Conservation (phyloP, 2,329 filamentous ascomycete species). For the Phaeosphaeriaceae sp. region DNA sequence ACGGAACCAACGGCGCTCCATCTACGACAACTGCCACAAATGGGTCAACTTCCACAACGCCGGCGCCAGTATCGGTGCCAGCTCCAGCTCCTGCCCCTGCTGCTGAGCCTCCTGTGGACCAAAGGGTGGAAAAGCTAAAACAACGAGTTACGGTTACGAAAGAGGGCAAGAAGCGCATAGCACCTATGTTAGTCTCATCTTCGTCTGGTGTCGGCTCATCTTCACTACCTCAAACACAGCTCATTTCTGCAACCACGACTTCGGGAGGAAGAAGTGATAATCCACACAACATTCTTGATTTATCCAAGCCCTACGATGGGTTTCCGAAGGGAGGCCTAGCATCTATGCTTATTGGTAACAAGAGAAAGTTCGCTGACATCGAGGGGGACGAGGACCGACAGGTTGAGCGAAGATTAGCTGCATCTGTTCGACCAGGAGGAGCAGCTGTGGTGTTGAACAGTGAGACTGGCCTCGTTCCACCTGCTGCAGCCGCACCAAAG, state of each 20-base stretch:
- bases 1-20: conserved; percentile 60
- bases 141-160: conserved; percentile 93
- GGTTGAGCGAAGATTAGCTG: conserved; percentile 64
- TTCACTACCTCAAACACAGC: conserved; percentile 84
- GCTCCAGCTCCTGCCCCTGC: conserved; percentile 44
- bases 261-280: conserved; percentile 69
- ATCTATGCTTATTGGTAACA: conserved; percentile 88
- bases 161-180: conserved; percentile 95
- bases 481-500: conserved; percentile 60
- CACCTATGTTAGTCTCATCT: conserved; percentile 83
- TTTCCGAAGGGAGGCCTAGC: conserved; percentile 88
- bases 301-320: conserved; percentile 93
- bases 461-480: conserved; percentile 77
- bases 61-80: conserved; percentile 9
- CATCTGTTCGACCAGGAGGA: conserved; percentile 69
- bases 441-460: conserved; percentile 78
- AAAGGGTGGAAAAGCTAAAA: conserved; percentile 75
- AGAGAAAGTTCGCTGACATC: conserved; percentile 76
- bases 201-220: conserved; percentile 86
- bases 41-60: conserved; percentile 56
- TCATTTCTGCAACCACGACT: conserved; percentile 76
- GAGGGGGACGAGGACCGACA: conserved; percentile 77
- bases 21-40: conserved; percentile 50
- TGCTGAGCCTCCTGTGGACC: conserved; percentile 53
- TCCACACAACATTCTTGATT: conserved; percentile 82